These are phyloP conservation scores for Syzygium malaccense DNA, from an alignment of 441 rosid genomes.

Conservation along the genomic window DNA sequence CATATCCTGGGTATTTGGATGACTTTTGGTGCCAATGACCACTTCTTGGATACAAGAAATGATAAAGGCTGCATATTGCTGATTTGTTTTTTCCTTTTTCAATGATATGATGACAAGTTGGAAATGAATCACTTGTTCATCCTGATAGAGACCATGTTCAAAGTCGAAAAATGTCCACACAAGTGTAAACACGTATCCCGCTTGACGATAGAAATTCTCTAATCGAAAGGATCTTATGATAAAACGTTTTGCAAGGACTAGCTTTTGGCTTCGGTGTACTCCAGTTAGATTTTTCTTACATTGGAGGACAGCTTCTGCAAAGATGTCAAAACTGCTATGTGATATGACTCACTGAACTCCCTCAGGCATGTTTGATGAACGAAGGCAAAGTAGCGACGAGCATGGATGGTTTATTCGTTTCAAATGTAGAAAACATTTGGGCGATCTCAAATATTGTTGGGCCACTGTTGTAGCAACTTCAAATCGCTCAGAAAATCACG, in stretches of 20 bases:
- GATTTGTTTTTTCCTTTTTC: background rate
- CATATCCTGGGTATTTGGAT: background rate
- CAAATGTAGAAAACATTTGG: background rate
- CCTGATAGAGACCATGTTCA: background rate
- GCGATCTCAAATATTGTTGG: background rate
- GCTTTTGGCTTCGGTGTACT: background rate
- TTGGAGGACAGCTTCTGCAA: background rate
- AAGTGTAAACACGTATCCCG: background rate
- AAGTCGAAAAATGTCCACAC: background rate
- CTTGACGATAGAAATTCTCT: background rate
- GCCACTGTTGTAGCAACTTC: background rate
- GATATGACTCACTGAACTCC: background rate
- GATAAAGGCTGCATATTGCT: background rate
- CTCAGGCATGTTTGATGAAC: background rate
- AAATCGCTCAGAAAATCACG: background rate
- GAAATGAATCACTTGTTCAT: background rate
- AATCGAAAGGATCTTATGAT: background rate
- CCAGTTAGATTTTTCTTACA: background rate
- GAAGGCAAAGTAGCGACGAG: background rate
- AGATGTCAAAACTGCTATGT: background rate
- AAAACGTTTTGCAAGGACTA: background rate
- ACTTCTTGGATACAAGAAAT: background rate
- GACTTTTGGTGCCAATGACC: background rate
- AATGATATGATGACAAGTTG: background rate
- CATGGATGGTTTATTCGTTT: background rate